phyloP scores from a whole-genome alignment of 2,329 filamentous ascomycete genomes.

The Xylariaceae sp. region DNA sequence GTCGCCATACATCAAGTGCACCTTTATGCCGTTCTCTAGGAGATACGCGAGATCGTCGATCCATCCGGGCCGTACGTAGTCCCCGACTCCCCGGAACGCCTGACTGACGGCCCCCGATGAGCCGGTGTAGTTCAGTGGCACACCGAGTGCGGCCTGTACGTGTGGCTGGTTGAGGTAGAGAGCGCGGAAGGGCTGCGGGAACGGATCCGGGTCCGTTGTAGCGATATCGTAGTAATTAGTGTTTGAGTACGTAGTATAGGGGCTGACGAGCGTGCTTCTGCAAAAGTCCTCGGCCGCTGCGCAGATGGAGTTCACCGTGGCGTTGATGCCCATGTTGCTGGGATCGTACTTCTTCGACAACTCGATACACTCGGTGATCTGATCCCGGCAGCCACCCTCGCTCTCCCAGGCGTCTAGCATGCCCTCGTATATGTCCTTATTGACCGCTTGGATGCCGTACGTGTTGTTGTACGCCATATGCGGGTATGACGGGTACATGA shows the following conservation, averaged over 20 bases:
- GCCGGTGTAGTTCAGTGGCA: constrained; percentile 54
- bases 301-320: constrained; percentile 42
- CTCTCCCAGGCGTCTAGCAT: constrained; percentile 32
- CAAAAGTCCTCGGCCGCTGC: constrained; percentile 27
- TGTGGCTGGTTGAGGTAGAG: constrained; percentile 53
- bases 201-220: constrained; percentile 45
- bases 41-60: constrained; percentile 46
- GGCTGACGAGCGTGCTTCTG: constrained; percentile 22
- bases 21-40: constrained; percentile 52
- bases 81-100: constrained; percentile 38
- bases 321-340: constrained; percentile 41
- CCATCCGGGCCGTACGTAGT: constrained; percentile 33
- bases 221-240: constrained; percentile 55
- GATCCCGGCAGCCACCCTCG: constrained; percentile 46
- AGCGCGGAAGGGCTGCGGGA: constrained; percentile 46
- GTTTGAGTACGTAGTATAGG: constrained; percentile 29
- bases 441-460: constrained; percentile 27
- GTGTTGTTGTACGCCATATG: constrained; percentile 43
- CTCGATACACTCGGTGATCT: constrained; percentile 46
- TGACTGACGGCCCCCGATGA: constrained; percentile 38
- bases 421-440: constrained; percentile 28
- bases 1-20: constrained; percentile 54
- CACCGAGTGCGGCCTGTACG: constrained; percentile 54
- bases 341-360: constrained; percentile 45
- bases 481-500: constrained; percentile 40